These are phyloP conservation scores for Globisporangium yorkense DNA, from an alignment of 352 stramenopile species.

Conservation along the genomic window DNA sequence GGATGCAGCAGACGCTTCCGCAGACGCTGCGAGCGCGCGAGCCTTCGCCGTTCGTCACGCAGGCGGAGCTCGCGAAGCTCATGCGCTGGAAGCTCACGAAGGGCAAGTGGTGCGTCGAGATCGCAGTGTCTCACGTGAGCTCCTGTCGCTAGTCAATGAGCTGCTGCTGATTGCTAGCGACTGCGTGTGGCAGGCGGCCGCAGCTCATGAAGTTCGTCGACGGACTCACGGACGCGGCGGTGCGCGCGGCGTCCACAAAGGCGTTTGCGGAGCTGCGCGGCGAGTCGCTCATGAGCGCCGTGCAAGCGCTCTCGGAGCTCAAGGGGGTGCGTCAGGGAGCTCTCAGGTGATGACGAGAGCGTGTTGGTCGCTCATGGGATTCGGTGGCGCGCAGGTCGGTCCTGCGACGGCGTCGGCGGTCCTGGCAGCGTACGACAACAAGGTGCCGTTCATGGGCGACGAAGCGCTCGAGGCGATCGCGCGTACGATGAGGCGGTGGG, in stretches of 20 bases:
- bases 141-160: neutral
- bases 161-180: neutral
- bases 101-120: conserved; percentile 56
- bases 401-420: conserved; percentile 70
- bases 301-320: conserved; percentile 43
- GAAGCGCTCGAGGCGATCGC: conserved; percentile 71
- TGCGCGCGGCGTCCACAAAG: conserved; percentile 37
- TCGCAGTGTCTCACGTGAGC: neutral
- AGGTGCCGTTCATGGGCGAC: conserved; percentile 74
- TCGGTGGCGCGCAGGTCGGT: conserved; percentile 35
- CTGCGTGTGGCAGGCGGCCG: conserved; percentile 31
- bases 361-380: neutral
- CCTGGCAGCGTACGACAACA: conserved; percentile 58
- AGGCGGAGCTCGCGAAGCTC: conserved; percentile 50
- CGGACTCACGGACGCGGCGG: conserved; percentile 30
- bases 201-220: conserved; percentile 73
- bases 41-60: conserved; percentile 39
- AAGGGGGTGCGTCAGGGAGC: conserved; percentile 47
- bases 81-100: conserved; percentile 87
- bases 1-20: conserved; percentile 43
- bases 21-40: conserved; percentile 36
- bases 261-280: conserved; percentile 28
- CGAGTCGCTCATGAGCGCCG: conserved; percentile 28
- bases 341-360: neutral
- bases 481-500: conserved; percentile 15